phyloP scores from a whole-genome alignment of 202 grass and related monocot genomes.

The Saccharum hybrid region DNA sequence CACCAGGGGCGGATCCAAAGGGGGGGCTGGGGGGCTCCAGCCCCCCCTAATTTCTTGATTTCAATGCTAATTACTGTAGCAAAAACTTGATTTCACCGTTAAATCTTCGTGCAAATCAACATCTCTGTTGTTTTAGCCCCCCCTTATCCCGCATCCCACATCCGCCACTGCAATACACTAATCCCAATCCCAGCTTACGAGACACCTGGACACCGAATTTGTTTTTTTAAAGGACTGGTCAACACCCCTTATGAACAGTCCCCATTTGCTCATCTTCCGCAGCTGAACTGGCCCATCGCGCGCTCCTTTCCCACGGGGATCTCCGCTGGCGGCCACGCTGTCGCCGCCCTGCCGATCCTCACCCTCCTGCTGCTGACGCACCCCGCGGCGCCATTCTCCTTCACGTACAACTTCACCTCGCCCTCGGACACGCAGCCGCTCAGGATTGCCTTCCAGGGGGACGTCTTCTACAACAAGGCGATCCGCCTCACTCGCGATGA shows the following conservation, averaged over 20 bases:
- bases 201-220: no score
- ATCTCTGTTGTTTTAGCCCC: no score
- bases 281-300: neutral
- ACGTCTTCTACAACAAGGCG: conserved; percentile 73
- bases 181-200: no score
- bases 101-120: no score
- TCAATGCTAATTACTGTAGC: no score
- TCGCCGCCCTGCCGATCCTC: conserved; percentile 7
- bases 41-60: no score
- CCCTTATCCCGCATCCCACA: no score
- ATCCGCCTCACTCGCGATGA: conserved; percentile 73
- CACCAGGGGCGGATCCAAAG: no score
- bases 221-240: no score
- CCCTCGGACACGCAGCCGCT: conserved; percentile 46
- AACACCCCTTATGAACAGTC: neutral
- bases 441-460: conserved; percentile 72
- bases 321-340: conserved; percentile 8
- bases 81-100: no score
- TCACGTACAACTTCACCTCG: conserved; percentile 65
- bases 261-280: neutral
- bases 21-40: no score
- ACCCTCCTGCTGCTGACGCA: conserved; percentile 30
- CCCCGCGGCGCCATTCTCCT: conserved; percentile 55
- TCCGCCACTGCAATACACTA: no score
- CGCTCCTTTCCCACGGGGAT: conserved; percentile 12